Base-by-base conservation (phyloP, 495 filamentous ascomycete species). In the Endocarpon pusillum region DNA sequence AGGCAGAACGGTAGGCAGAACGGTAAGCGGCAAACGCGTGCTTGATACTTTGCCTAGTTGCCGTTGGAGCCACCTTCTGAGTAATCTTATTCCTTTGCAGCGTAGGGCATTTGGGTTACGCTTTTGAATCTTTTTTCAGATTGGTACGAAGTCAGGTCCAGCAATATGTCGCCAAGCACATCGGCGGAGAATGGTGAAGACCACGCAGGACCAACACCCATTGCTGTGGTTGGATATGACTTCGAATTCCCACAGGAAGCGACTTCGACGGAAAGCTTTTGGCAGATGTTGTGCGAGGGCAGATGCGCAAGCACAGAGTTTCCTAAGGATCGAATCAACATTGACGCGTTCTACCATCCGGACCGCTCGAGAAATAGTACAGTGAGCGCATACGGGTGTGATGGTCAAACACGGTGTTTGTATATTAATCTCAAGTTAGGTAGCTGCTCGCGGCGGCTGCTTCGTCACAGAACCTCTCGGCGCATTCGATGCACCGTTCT, bases 161-260 rank as follows among this genome's bases (percentile, higher is more conserved):
- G 8, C 23, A 25, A 12, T 25, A 8, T 25, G 23, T 25, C 12
- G 23, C 8, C 12, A 12, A 25, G 12, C 23, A 25, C 12, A 12
- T 25, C 23, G 23, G 23, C 12, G 12, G 23, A 25, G 23, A 25
- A 8, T 25, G 8, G 12, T 25, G 23, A 12, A 12, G 23, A 25
- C 23, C 23, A 25, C 23, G 8, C 23, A 25, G 23, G 23, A 25
- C 23, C 23, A 25, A 25, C 23, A 12, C 66, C 71, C 1, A 64
- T 75, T 36, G 71, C 68, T 11, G 56, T 75, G 26, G 48, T 73
- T 32, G 70, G 70, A 26, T 52, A 73, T 42, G 62, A 63, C 8
- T 65, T 69, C 34, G 63, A 66, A n/a, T 67, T 74, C 39, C 68
- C 70, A 7, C 63, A 66, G 27, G 56, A 59, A 33, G 57, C 60